Base-by-base conservation (phyloP, 257 asterid species). In the Solanum rostratum region DNA sequence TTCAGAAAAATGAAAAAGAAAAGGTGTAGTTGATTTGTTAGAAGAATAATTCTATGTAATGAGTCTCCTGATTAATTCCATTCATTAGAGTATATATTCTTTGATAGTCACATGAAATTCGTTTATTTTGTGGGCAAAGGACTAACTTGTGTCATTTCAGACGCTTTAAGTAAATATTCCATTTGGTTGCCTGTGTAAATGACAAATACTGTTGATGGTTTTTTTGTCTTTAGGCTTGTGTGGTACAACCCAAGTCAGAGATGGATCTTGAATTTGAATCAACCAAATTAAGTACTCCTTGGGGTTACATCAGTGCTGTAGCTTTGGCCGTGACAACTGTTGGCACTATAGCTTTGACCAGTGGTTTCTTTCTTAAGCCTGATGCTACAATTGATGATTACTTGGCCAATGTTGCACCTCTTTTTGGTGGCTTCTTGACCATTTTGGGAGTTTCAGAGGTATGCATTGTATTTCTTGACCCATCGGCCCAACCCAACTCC, bases 391-490 rank as follows among this genome's bases (percentile, higher is more conserved):
- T 90, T 78, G 93, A 95, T 86, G 98, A 94, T 88, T 95, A 92
- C 90, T 41, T 95, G 70, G 81, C 91, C 10, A 70, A 91, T 24
- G 95, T 94, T 39, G 94, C 91, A 0, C 99, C 98, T 60, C 94
- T 95, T 27, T 95, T 95, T 87, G 98, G 97, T 57, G 99, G 99
- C 86, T 95, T 95, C 91, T 89, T 95, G 86, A 88, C 97, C 86
- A 95, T 95, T 86, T 91, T 95, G 88, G 94, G 91, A 27, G 95
- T 95, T 86, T 95, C 99, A 24, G 99, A 95, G 98, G 99, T 95
- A 92, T 55, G 85, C 81, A 39, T n/a, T 69, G 63, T 65, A 78
- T 50, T 50, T 76, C 29, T 86, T 49, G 6, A 68, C 63, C 63
- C 20, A 55, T 55, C 22, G 18, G 27, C 27, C 9, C 12, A n/a